Evolutionary conservation across 139 green algal species (phyloP), one percentile per base, ranked within the genome.

Genomic region (Chlorella sp.): DNA sequence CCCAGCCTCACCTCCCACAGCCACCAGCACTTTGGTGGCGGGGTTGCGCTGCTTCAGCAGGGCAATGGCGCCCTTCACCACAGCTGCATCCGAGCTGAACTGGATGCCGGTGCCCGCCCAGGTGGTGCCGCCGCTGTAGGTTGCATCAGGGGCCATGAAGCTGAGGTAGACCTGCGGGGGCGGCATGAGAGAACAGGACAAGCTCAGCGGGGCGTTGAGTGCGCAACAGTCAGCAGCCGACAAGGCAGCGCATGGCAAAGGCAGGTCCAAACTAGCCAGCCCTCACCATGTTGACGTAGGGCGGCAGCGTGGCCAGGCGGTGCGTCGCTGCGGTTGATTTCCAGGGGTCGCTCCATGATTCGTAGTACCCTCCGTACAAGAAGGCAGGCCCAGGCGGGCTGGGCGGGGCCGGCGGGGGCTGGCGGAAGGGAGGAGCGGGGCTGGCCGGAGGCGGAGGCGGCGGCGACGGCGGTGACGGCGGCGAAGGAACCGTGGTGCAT

Each of bases 101-200:
- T 90, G 64, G 20, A 92, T 62, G 28, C 88, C 88, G 5, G 85
- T 92, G 70, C 81, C 70, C 0, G 28, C 6, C 28, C 88, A 85
- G 41, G 87, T 85, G 34, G 84, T 20, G 38, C 85, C 86, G 44
- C 88, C 89, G 36, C 30, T 28, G 78, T 92, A 93, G 12, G 81
- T 86, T 75, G 85, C 74, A n/a, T 92, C 86, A 23, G 89, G 89
- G 7, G 36, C 2, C 74, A 88, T 91, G 68, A 93, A 93, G 9
- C 36, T 71, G 0, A 93, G 32, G 34, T 89, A 81, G 3, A 93
- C 51, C 51, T 60, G 51, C 13, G 15, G 9, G 2, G 51, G 51
- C 12, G 13, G 11, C 12, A 60, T n/a, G n/a, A n/a, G n/a, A 21
- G 51, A 21, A 15, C 13, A 60, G 13, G 44, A 51, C 7, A 6